Evolutionary conservation across 208 protist species (phyloP), one percentile per base, ranked within the genome.

Genomic region (Wallacemonas sp.): DNA sequence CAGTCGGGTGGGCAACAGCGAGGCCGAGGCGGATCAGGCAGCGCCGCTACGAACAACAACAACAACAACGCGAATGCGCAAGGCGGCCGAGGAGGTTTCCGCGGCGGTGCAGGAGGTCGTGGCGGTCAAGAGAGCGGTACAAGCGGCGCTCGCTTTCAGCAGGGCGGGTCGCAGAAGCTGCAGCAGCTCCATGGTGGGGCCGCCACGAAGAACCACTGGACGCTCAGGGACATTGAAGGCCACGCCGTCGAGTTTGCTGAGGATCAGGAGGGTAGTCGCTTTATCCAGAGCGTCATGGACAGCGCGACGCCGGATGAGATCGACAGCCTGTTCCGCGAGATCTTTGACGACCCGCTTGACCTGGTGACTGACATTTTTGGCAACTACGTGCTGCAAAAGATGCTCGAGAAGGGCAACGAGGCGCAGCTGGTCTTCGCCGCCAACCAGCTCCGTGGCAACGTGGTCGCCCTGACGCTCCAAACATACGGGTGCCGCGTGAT

Each of bases 341-440:
- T 99, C 28, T 88, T 98, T 9, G 83, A 91, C 17, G 66, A 73
- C 19, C 89, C 93, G 17, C 69, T 97, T 14, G 84, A 94, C 9
- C 80, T 99, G 33, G 97, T 98, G 75, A 97, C 87, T 14, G 97
- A 99, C 71, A 98, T 99, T 34, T 99, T 99, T 88, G 98, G 98
- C 15, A 99, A 99, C 79, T 99, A 99, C 78, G 98, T 99, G 17
- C 80, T 98, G 28, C 97, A 99, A 79, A 99, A 99, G 75, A 86
- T 99, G 64, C 91, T 99, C 60, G 98, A 99, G 46, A 88, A 96
- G 68, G 98, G 98, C 42, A 90, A 70, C 66, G 49, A 78, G 15
- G 59, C 74, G 19, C 95, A 98, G 76, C 81, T 94, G 31, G 75
- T 75, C 15, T 91, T 77, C 54, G 87, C 97, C 11, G 87, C 86